These are phyloP conservation scores for Ascochyta lentis DNA, from an alignment of 2,329 filamentous ascomycete species.

Conservation along the genomic window DNA sequence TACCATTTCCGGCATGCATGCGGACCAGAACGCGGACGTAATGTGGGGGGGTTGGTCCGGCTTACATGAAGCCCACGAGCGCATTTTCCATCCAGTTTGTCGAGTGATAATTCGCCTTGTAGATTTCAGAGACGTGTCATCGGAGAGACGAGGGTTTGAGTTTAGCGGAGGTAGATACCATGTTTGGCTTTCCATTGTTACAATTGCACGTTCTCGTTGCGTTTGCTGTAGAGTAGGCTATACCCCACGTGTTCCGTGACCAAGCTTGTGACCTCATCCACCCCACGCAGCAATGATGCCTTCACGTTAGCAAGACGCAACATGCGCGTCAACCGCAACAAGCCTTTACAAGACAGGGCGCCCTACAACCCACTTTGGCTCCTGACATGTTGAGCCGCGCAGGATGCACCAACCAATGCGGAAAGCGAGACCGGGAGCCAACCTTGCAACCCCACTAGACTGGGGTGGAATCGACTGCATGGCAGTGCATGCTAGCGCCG, in stretches of 20 bases:
- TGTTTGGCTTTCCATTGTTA: not conserved
- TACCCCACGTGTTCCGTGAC: conserved; percentile 14
- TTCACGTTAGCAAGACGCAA: conserved; percentile 21
- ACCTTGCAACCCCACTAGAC: conserved; percentile 20
- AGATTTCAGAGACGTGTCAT: not conserved
- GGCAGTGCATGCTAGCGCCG: conserved; percentile 35
- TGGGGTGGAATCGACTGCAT: conserved; percentile 26
- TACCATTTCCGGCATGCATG: conserved; percentile 9
- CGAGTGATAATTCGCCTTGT: not conserved
- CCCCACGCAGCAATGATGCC: conserved; percentile 25
- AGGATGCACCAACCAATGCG: conserved; percentile 24
- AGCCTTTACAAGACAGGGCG: not conserved
- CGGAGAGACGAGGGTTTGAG: not conserved
- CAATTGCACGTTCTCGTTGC: not conserved
- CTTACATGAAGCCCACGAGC: not conserved
- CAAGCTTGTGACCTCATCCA: conserved; percentile 24
- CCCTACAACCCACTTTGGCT: conserved; percentile 2
- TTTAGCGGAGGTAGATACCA: conserved; percentile 4
- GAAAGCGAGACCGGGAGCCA: conserved; percentile 27
- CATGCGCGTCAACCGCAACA: conserved; percentile 17
- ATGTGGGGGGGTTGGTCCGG: conserved; percentile 8
- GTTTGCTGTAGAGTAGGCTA: not conserved
- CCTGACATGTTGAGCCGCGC: conserved; percentile 15
- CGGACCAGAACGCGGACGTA: conserved; percentile 10
- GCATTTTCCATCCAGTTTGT: not conserved